phyloP scores from a whole-genome alignment of 2,329 filamentous ascomycete species.

The Penicillium sp. region DNA sequence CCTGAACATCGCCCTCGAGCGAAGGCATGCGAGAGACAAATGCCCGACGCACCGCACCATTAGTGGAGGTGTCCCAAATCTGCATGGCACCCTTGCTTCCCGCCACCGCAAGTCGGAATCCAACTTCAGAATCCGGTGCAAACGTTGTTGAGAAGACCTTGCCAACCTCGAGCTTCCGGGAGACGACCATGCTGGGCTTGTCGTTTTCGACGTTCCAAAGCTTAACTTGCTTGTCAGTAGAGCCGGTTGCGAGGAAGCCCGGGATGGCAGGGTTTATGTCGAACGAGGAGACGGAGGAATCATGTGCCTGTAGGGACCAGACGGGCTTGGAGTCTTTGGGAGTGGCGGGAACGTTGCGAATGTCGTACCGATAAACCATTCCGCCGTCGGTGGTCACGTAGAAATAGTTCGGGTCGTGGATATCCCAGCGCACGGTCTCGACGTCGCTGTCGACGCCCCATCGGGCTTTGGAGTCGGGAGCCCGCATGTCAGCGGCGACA shows the following conservation, averaged over 20 bases:
- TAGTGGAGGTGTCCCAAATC: slow-evolving; percentile 97
- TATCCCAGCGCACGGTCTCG: slow-evolving; percentile 90
- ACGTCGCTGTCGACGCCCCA: slow-evolving; percentile 98
- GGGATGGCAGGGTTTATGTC: slow-evolving; percentile 89
- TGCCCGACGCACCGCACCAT: slow-evolving; percentile 79
- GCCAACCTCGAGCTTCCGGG: slow-evolving; percentile 88
- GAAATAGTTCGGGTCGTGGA: slow-evolving; percentile 90
- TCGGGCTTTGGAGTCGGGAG: slow-evolving; percentile 79
- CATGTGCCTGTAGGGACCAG: slow-evolving; percentile 95
- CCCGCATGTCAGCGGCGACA: slow-evolving; percentile 94
- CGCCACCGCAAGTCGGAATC: slow-evolving; percentile 89
- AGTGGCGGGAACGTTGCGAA: slow-evolving; percentile 73
- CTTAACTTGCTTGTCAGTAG: slow-evolving; percentile 93
- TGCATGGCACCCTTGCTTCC: slow-evolving; percentile 92
- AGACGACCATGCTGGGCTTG: slow-evolving; percentile 88
- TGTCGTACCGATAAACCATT: slow-evolving; percentile 89
- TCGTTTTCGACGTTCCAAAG: slow-evolving; percentile 86
- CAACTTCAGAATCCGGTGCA: slow-evolving; percentile 86
- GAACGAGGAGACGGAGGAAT: slow-evolving; percentile 88
- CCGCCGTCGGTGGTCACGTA: slow-evolving; percentile 94
- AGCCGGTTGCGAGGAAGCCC: slow-evolving; percentile 91
- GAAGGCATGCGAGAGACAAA: slow-evolving; percentile 75
- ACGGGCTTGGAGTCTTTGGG: slow-evolving; percentile 80
- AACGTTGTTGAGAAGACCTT: slow-evolving; percentile 93
- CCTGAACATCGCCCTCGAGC: slow-evolving; percentile 66